phyloP scores from a whole-genome alignment of 352 stramenopile species.

The Pilasporangium apinafurcum region DNA sequence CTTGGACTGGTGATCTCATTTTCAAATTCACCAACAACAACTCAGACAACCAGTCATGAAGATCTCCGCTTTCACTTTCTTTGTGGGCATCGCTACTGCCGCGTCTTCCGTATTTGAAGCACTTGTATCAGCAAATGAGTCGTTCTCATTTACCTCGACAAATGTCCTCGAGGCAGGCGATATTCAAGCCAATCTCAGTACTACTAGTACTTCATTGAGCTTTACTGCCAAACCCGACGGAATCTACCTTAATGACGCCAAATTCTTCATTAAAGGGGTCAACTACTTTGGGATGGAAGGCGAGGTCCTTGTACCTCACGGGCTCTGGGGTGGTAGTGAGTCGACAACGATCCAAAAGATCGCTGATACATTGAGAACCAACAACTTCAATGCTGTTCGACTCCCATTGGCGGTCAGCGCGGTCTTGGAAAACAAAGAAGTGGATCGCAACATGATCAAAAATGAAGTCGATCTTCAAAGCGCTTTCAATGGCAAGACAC shows the following conservation, averaged over 20 bases:
- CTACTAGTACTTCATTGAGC: not conserved
- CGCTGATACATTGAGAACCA: not conserved
- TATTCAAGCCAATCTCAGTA: too few relatives aligned
- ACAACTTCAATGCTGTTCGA: conserved; percentile 7
- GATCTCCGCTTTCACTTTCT: not conserved
- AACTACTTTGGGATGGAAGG: conserved; percentile 5
- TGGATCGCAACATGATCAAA: conserved; percentile 2
- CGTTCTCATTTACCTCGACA: too few relatives aligned
- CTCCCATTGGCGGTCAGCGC: conserved; percentile 1
- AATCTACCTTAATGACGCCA: not conserved
- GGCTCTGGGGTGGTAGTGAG: conserved; percentile 2
- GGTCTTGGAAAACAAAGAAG: not conserved
- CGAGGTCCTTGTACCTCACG: conserved; percentile 1
- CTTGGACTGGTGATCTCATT: too few relatives aligned
- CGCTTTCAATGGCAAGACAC: conserved; percentile 4
- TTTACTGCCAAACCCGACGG: not conserved
- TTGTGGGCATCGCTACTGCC: not conserved
- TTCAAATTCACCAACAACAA: not conserved
- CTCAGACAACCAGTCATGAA: not conserved
- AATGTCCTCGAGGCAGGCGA: too few relatives aligned
- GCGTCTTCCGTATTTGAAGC: not conserved
- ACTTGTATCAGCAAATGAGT: not conserved
- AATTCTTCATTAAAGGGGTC: conserved; percentile 1
- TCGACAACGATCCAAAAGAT: conserved; percentile 2
- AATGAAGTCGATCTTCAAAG: conserved; percentile 1